phyloP scores from a whole-genome alignment of 2,329 filamentous ascomycete species.

The Sporothrix euskadiensis region DNA sequence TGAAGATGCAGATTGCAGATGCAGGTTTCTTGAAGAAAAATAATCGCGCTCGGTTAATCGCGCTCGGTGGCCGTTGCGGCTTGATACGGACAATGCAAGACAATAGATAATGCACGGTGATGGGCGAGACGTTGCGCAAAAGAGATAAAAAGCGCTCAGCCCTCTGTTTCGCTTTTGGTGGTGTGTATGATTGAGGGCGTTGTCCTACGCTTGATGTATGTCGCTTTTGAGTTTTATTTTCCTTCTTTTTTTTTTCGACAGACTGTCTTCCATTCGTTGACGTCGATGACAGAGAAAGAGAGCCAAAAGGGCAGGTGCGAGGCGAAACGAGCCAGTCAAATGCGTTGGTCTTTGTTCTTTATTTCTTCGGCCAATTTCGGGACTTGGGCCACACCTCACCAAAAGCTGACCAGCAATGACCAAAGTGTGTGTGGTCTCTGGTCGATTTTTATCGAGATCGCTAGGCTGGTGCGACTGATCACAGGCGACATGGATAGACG shows the following conservation, averaged over 20 bases:
- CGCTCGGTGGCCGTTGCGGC: not conserved
- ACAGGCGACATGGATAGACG: not conserved
- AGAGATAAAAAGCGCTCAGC: conserved; percentile 4
- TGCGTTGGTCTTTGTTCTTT: not conserved
- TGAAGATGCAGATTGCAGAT: not conserved
- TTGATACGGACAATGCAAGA: not conserved
- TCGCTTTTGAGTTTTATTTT: not conserved
- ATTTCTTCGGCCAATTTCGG: conserved; percentile 25
- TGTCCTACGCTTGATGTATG: not conserved
- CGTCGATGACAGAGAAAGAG: not conserved
- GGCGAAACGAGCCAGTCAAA: not conserved
- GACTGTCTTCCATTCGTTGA: not conserved
- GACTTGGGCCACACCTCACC: conserved; percentile 14
- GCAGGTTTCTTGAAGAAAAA: no score
- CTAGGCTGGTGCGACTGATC: not conserved
- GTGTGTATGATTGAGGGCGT: not conserved
- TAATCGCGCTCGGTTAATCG: conserved; percentile 1
- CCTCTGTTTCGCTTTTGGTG: not conserved
- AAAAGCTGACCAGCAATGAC: not conserved
- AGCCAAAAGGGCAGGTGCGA: not conserved
- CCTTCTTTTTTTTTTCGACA: not conserved
- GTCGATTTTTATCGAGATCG: not conserved
- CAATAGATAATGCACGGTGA: conserved; percentile 10
- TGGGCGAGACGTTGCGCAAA: not conserved
- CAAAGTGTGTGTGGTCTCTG: not conserved